Conservation (phyloP, 2,329 filamentous ascomycete genomes). For the Diatrype stigma region DNA sequence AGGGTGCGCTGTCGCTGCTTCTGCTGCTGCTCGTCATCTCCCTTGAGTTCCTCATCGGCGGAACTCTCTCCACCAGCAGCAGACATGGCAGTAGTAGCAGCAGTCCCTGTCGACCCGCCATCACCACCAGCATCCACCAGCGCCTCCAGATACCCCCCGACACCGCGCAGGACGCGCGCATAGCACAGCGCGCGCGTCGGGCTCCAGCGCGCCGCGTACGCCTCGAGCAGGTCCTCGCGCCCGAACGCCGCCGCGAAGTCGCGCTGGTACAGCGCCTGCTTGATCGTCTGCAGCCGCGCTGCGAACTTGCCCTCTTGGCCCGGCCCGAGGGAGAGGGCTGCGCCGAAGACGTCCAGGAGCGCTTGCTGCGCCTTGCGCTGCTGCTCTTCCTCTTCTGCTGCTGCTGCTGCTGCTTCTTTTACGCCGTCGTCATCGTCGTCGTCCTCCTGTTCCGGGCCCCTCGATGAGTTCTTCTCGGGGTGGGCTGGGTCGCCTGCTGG, state of each 20-base stretch:
- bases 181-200: conserved; percentile 82
- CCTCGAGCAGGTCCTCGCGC: conserved; percentile 64
- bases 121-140: conserved; percentile 16
- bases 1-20: conserved; percentile 17
- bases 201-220: conserved; percentile 89
- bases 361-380: conserved; percentile 12
- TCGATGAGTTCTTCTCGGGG: not conserved
- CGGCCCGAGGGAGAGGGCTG: not conserved
- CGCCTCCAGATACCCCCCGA: conserved; percentile 31
- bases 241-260: conserved; percentile 82
- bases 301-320: too few species aligned
- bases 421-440: not conserved
- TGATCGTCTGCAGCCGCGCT: conserved; percentile 67
- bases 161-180: conserved; percentile 46
- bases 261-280: conserved; percentile 77
- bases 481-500: not conserved
- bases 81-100: not conserved
- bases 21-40: conserved; percentile 3
- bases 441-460: too few species aligned
- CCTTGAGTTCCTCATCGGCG: conserved; percentile 6
- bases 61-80: conserved; percentile 1
- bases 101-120: conserved; percentile 1
- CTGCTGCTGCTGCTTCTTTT: conserved; percentile 1
- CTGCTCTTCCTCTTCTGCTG: conserved; percentile 5
- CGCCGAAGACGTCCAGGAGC: conserved; percentile 20